phyloP scores from a whole-genome alignment of 2,329 filamentous ascomycete species.

The Pseudogymnoascus sp. region DNA sequence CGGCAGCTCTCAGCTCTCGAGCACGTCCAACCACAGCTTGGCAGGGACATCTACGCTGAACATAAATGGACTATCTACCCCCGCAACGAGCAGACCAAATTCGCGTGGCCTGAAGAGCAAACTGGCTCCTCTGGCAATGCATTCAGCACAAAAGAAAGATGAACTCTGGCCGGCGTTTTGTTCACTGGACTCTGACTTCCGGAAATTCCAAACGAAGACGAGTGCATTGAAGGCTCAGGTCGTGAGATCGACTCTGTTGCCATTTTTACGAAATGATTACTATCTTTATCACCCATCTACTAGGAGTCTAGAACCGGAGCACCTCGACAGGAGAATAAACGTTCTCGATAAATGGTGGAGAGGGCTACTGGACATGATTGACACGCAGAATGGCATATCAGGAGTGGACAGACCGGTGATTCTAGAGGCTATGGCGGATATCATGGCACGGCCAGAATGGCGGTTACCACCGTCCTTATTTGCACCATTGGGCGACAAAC shows the following conservation, averaged over 20 bases:
- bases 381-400: slow-evolving; percentile 59
- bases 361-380: slow-evolving; percentile 57
- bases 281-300: slow-evolving; percentile 52
- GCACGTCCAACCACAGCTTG: slow-evolving; percentile 29
- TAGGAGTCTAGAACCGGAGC: slow-evolving; percentile 52
- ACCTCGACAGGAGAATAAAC: slow-evolving; percentile 57
- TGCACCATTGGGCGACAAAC: slow-evolving; percentile 40
- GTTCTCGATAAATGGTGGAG: slow-evolving; percentile 72
- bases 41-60: slow-evolving; percentile 39
- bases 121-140: slow-evolving; percentile 37
- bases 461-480: slow-evolving; percentile 50
- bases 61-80: slow-evolving; percentile 28
- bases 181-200: slow-evolving; percentile 57
- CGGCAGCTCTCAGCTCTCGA: slow-evolving; percentile 25
- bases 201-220: slow-evolving; percentile 61
- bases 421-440: slow-evolving; percentile 58
- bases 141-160: slow-evolving; percentile 46
- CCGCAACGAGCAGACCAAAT: slow-evolving; percentile 21
- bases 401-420: slow-evolving; percentile 61
- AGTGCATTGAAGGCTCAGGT: slow-evolving; percentile 61
- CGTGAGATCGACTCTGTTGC: slow-evolving; percentile 53
- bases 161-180: slow-evolving; percentile 62
- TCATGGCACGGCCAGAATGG: slow-evolving; percentile 67
- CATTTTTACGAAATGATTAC: slow-evolving; percentile 47
- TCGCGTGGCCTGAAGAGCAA: slow-evolving; percentile 37